These are phyloP conservation scores for Yamadazyma membranifaciens DNA, from an alignment of 1,139 yeast genomes.

Conservation along the genomic window DNA sequence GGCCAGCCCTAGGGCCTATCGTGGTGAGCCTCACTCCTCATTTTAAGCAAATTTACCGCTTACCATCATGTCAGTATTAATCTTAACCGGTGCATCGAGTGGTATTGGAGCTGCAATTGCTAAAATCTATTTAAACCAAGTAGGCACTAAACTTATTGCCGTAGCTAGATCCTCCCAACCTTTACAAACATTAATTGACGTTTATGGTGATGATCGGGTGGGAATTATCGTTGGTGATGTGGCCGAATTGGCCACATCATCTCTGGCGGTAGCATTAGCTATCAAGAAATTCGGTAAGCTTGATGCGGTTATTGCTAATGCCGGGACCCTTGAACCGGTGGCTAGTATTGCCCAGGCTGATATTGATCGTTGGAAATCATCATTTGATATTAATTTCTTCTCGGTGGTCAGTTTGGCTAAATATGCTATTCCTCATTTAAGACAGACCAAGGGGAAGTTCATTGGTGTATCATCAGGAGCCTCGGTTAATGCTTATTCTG, in stretches of 20 bases:
- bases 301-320: constrained; percentile 77
- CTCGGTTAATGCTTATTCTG: constrained; percentile 53
- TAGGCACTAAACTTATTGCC: constrained; percentile 56
- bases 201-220: constrained; percentile 51
- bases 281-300: constrained; percentile 55
- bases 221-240: constrained; percentile 69
- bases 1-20: too few species aligned
- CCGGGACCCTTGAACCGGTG: constrained; percentile 86
- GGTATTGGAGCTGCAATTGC: constrained; percentile 83
- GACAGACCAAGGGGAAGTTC: constrained; percentile 56
- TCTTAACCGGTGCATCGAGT: constrained; percentile 73
- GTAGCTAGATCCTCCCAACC: constrained; percentile 64
- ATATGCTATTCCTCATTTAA: constrained; percentile 57
- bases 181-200: constrained; percentile 39
- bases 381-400: constrained; percentile 78
- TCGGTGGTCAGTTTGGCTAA: constrained; percentile 66
- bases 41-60: too few species aligned
- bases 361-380: constrained; percentile 56
- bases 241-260: constrained; percentile 34
- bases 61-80: constrained; percentile 16
- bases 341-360: constrained; percentile 50
- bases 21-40: too few species aligned
- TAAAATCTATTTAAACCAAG: constrained; percentile 42
- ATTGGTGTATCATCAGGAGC: constrained; percentile 90
- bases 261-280: constrained; percentile 47